Evolutionary conservation across 2,329 filamentous ascomycete species (phyloP).

Genomic region (Hortaea werneckii): DNA sequence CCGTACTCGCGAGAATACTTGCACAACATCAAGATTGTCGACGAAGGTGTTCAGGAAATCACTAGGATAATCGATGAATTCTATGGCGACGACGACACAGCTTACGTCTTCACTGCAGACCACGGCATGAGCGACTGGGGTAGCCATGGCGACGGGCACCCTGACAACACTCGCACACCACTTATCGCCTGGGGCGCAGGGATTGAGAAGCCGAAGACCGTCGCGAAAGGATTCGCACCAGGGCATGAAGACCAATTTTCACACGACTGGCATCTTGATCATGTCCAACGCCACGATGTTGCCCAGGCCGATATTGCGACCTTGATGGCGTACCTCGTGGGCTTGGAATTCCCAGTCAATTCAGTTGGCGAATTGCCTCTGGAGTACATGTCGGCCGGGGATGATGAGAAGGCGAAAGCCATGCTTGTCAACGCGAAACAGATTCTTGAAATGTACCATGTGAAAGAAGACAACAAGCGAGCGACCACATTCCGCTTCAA

Average conservation of each 20-base stretch:
- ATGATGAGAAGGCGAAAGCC: constrained; percentile 71
- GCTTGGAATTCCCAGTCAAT: constrained; percentile 85
- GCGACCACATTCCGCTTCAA: constrained; percentile 64
- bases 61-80: constrained; percentile 73
- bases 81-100: constrained; percentile 71
- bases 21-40: constrained; percentile 87
- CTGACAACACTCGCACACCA: constrained; percentile 91
- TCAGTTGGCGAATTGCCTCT: constrained; percentile 89
- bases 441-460: constrained; percentile 89
- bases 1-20: constrained; percentile 95
- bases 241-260: constrained; percentile 87
- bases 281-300: constrained; percentile 80
- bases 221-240: constrained; percentile 49
- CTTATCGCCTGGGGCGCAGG: constrained; percentile 90
- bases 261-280: constrained; percentile 73
- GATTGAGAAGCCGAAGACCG: constrained; percentile 59
- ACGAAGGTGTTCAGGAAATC: constrained; percentile 78
- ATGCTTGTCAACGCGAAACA: constrained; percentile 73
- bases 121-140: constrained; percentile 99
- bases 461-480: constrained; percentile 83
- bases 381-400: constrained; percentile 62
- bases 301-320: constrained; percentile 88
- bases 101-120: constrained; percentile 94
- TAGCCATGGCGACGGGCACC: constrained; percentile 96
- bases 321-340: constrained; percentile 86